Evolutionary conservation across 805 yeast species (phyloP).

Genomic region (Candida oleophila): DNA sequence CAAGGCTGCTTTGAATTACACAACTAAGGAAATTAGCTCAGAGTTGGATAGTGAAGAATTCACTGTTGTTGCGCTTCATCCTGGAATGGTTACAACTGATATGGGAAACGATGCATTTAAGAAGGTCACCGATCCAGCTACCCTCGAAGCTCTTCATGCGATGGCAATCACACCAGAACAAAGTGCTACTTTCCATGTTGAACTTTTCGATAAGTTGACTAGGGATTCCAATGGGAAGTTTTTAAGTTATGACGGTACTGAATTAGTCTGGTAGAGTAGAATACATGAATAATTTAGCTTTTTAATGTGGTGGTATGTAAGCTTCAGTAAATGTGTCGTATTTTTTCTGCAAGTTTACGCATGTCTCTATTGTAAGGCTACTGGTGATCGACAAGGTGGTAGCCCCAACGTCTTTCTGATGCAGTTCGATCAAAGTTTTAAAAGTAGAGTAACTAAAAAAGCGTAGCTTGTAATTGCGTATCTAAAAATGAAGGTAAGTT

Average conservation of each 20-base stretch:
- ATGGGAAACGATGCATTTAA: conserved; percentile 16
- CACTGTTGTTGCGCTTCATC: conserved; percentile 32
- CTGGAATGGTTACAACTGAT: conserved; percentile 39
- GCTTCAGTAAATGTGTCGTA: neutral
- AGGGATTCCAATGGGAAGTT: conserved; percentile 13
- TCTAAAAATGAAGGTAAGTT: too few relatives aligned
- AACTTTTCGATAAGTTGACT: conserved; percentile 8
- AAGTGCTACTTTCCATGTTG: conserved; percentile 10
- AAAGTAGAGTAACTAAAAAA: too few relatives aligned
- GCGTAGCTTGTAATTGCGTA: too few relatives aligned
- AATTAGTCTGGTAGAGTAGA: conserved; percentile 3
- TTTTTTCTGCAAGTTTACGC: too few relatives aligned
- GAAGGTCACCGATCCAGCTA: neutral
- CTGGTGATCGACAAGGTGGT: too few relatives aligned
- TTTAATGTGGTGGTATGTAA: too few relatives aligned
- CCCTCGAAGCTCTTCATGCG: neutral
- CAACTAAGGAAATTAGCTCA: conserved; percentile 19
- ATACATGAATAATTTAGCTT: too few relatives aligned
- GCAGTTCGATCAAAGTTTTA: too few relatives aligned
- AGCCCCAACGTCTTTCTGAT: too few relatives aligned
- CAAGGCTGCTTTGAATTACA: conserved; percentile 35
- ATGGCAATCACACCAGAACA: conserved; percentile 11
- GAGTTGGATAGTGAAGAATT: conserved; percentile 24
- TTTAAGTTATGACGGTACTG: conserved; percentile 12
- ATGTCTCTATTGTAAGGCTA: too few relatives aligned